Percentiles rank a stretch among this genome's conserved stretches.
phyloP scores from a whole-genome alignment of 1,284 basidiomycete genomes.

The Anthracocystis setariae region DNA sequence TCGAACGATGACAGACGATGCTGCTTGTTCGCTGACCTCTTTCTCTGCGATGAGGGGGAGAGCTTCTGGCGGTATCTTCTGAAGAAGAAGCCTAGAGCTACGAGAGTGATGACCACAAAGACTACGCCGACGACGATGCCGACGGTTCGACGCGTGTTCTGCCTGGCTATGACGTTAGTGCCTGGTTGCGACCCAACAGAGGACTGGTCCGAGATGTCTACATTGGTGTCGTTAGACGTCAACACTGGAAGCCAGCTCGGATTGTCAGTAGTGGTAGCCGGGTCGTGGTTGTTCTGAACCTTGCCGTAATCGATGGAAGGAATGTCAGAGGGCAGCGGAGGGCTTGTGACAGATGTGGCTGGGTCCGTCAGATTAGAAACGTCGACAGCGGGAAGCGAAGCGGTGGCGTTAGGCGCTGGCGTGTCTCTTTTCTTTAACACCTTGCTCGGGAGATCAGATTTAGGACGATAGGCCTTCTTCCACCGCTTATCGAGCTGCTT shows the following conservation, averaged over 20 bases:
- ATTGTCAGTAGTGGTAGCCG: neutral
- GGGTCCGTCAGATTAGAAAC: neutral
- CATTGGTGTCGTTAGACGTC: constrained; percentile 20
- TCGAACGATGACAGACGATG: constrained; percentile 22
- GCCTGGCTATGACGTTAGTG: neutral
- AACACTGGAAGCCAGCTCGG: neutral
- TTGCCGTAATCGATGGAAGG: constrained; percentile 2
- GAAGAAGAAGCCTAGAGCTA: constrained; percentile 6
- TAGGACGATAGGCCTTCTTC: neutral
- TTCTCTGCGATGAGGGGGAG: neutral
- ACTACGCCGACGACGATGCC: constrained; percentile 2
- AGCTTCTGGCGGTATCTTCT: constrained; percentile 9
- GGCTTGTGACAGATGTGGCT: neutral
- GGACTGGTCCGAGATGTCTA: too few relatives aligned
- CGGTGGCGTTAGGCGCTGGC: neutral
- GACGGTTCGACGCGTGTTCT: neutral
- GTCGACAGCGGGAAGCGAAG: neutral
- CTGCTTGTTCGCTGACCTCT: neutral
- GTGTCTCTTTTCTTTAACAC: neutral
- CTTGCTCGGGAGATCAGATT: neutral
- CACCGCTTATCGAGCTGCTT: neutral
- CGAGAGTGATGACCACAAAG: neutral
- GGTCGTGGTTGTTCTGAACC: neutral
- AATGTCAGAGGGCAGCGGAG: neutral
- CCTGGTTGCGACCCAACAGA: too few relatives aligned